phyloP scores from a whole-genome alignment of 2,329 filamentous ascomycete species.

The Fusarium tuaranense region DNA sequence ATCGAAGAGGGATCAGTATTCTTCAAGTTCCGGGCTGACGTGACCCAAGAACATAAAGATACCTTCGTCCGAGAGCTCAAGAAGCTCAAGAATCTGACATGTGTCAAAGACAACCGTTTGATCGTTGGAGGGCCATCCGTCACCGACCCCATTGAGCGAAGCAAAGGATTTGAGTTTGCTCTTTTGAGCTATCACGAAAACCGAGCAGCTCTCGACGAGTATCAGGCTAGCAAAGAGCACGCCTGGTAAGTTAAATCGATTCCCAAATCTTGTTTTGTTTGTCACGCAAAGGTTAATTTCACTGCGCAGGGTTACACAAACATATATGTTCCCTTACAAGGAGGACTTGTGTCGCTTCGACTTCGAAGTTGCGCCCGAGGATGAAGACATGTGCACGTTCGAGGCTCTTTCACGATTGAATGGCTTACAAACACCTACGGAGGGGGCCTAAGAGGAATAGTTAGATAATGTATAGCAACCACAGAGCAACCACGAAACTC shows the following conservation, averaged over 20 bases:
- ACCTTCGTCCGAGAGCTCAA: constrained; percentile 16
- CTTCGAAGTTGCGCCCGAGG: constrained; percentile 16
- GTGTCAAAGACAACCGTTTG: constrained; percentile 20
- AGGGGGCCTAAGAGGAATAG: neutral
- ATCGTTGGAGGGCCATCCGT: constrained; percentile 15
- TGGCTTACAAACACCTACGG: neutral
- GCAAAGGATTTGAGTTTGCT: constrained; percentile 23
- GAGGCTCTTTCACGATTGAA: neutral
- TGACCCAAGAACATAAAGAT: constrained; percentile 18
- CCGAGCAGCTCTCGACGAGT: constrained; percentile 14
- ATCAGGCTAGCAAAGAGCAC: constrained; percentile 21
- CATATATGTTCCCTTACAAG: constrained; percentile 22
- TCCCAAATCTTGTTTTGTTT: neutral
- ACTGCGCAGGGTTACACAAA: constrained; percentile 15
- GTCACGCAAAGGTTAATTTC: neutral
- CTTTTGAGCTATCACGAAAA: constrained; percentile 22
- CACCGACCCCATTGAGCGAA: constrained; percentile 17
- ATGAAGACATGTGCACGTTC: constrained; percentile 14
- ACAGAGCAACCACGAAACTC: neutral
- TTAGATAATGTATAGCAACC: neutral
- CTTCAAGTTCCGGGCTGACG: constrained; percentile 18
- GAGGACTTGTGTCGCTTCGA: constrained; percentile 22
- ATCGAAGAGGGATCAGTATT: constrained; percentile 2
- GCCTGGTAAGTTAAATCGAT: constrained; percentile 3
- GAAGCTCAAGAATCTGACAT: constrained; percentile 16